Evolutionary conservation across 139 green algal genomes (phyloP).

Genomic region (Gonium pectorale): DNA sequence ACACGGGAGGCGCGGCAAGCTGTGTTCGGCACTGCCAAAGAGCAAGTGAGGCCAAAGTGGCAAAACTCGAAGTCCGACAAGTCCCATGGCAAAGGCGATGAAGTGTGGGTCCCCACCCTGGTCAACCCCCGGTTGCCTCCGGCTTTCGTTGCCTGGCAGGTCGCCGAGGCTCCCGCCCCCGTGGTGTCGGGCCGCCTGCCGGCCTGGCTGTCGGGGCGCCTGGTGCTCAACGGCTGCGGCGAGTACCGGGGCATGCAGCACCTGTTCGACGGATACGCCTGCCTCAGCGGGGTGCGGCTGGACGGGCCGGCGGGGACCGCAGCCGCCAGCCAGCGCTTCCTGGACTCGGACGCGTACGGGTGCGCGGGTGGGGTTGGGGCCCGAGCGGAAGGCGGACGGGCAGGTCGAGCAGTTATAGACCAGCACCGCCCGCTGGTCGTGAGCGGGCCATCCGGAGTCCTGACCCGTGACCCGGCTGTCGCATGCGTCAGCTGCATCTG

Average conservation of each 20-base stretch:
- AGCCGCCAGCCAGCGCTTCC: constrained; percentile 52
- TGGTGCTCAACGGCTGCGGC: constrained; percentile 72
- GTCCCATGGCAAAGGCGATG: too few relatives aligned
- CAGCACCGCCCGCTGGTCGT: too few relatives aligned
- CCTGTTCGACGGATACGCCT: constrained; percentile 86
- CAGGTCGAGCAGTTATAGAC: too few relatives aligned
- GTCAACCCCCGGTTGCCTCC: neutral
- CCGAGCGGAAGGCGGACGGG: too few relatives aligned
- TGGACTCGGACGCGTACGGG: constrained; percentile 58
- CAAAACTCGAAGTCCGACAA: too few relatives aligned
- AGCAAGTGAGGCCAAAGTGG: too few relatives aligned
- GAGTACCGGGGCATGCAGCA: constrained; percentile 67
- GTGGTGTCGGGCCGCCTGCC: constrained; percentile 52
- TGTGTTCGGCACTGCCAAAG: neutral
- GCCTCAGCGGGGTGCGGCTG: constrained; percentile 64
- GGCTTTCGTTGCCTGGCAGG: neutral
- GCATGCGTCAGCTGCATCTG: too few relatives aligned
- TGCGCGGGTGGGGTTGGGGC: too few relatives aligned
- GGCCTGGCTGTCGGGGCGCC: constrained; percentile 64
- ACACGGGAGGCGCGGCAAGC: neutral
- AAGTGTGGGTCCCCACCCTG: neutral
- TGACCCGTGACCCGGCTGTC: too few relatives aligned
- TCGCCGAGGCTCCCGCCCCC: neutral
- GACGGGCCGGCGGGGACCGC: constrained; percentile 51
- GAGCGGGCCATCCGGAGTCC: too few relatives aligned